Conservation (phyloP, 768 basidiomycete genomes). For the Suillus luteus region DNA sequence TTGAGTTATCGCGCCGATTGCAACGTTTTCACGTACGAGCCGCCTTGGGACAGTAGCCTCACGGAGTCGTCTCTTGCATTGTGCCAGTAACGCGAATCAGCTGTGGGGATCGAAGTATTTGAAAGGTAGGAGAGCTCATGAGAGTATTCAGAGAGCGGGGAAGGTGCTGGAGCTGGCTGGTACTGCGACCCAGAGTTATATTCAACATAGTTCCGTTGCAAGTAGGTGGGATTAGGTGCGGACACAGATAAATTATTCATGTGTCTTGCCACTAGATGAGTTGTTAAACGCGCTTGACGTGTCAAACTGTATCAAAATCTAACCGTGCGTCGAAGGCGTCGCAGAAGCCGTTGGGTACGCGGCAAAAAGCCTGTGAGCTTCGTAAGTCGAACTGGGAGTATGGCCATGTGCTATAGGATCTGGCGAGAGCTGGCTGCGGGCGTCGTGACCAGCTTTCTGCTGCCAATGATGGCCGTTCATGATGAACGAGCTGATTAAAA, state of each 20-base stretch:
- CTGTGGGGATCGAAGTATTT: constrained; percentile 43
- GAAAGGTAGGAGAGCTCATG: constrained; percentile 59
- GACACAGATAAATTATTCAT: constrained; percentile 58
- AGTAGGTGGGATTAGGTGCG: constrained; percentile 62
- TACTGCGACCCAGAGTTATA: constrained; percentile 28
- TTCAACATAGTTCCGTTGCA: constrained; percentile 56
- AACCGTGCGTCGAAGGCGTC: constrained; percentile 77
- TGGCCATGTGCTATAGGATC: constrained; percentile 17
- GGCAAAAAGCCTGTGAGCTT: constrained; percentile 65
- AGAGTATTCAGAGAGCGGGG: constrained; percentile 70
- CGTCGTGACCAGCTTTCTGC: constrained; percentile 20
- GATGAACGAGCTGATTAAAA: constrained; percentile 14
- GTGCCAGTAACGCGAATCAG: constrained; percentile 66
- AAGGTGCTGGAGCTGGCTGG: constrained; percentile 39
- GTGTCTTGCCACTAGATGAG: constrained; percentile 64
- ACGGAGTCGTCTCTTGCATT: constrained; percentile 60
- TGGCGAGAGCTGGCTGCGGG: constrained; percentile 18
- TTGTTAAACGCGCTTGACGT: constrained; percentile 8
- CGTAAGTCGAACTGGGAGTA: constrained; percentile 56
- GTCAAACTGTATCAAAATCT: constrained; percentile 16
- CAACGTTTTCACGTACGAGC: constrained; percentile 43
- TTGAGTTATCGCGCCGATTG: background rate
- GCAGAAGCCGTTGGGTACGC: constrained; percentile 76
- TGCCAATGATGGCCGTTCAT: constrained; percentile 33
- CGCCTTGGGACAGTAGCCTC: constrained; percentile 55